Conservation (phyloP, 2,329 filamentous ascomycete genomes). For the Ascochyta rabiei region DNA sequence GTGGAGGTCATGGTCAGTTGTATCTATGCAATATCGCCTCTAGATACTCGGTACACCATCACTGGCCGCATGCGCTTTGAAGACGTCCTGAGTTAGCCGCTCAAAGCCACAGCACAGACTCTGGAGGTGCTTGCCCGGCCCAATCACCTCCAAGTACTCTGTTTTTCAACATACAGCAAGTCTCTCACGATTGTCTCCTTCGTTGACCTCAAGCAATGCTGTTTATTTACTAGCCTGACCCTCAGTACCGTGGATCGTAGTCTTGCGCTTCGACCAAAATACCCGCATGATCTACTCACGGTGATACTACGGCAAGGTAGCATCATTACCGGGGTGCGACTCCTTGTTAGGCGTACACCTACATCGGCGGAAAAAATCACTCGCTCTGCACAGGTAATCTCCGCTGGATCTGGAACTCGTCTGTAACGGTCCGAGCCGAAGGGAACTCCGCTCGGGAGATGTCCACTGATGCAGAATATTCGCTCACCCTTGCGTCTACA, state of each 20-base stretch:
- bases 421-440: constrained; percentile 11
- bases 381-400: constrained; percentile 2
- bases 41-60: not conserved
- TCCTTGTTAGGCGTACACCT: not conserved
- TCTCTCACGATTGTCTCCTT: not conserved
- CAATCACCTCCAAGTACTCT: not conserved
- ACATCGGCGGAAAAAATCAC: not conserved
- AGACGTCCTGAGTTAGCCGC: not conserved
- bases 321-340: constrained; percentile 2
- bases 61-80: not conserved
- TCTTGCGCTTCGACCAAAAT: not conserved
- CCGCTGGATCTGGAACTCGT: constrained; percentile 4
- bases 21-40: not conserved
- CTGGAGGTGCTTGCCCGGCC: not conserved
- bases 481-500: constrained; percentile 13
- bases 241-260: not conserved
- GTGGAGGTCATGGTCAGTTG: not conserved
- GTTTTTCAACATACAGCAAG: not conserved
- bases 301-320: constrained; percentile 6
- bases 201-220: not conserved
- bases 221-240: not conserved
- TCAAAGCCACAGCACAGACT: not conserved
- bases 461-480: constrained; percentile 1
- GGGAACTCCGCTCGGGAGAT: constrained; percentile 2
- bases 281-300: constrained; percentile 5